These are phyloP conservation scores for Phyllostachys edulis DNA, from an alignment of 176 grass and related monocot genomes.

Conservation along the genomic window DNA sequence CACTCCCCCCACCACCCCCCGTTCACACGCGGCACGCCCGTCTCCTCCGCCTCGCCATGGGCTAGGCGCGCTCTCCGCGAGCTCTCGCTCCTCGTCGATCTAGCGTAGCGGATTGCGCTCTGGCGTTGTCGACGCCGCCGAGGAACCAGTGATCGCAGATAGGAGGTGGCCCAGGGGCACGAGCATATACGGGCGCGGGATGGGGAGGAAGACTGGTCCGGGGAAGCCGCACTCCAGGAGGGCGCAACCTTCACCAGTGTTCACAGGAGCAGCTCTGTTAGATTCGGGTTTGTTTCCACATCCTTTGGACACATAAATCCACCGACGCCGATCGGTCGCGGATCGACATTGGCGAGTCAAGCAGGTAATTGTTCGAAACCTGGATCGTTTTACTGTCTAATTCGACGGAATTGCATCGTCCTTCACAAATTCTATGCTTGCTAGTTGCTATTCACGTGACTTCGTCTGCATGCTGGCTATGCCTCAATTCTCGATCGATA, in stretches of 20 bases:
- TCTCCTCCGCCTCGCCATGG: constrained; percentile 32
- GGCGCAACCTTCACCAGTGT: constrained; percentile 43
- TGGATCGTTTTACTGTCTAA: neutral
- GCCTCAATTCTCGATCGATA: neutral
- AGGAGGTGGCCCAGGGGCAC: neutral
- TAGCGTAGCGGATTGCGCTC: constrained; percentile 13
- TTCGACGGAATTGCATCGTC: neutral
- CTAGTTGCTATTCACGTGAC: neutral
- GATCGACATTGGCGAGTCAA: constrained; percentile 62
- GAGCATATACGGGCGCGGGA: neutral
- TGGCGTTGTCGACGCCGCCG: neutral
- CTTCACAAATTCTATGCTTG: neutral
- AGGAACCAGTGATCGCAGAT: neutral
- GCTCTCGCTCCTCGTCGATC: constrained; percentile 31
- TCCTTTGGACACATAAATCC: too few species aligned
- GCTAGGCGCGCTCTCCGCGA: neutral
- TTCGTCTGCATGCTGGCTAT: neutral
- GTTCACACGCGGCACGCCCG: constrained; percentile 15
- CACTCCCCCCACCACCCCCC: neutral
- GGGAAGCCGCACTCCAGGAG: constrained; percentile 35
- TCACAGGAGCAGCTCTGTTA: constrained; percentile 62
- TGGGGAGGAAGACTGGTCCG: constrained; percentile 53
- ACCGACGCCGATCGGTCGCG: constrained; percentile 81
- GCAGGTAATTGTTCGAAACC: constrained; percentile 36
- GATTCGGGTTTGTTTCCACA: too few species aligned